Evolutionary conservation across 495 filamentous ascomycete genomes (phyloP), one percentile per base, ranked within the genome.

Genomic region (Annulohypoxylon bovei): DNA sequence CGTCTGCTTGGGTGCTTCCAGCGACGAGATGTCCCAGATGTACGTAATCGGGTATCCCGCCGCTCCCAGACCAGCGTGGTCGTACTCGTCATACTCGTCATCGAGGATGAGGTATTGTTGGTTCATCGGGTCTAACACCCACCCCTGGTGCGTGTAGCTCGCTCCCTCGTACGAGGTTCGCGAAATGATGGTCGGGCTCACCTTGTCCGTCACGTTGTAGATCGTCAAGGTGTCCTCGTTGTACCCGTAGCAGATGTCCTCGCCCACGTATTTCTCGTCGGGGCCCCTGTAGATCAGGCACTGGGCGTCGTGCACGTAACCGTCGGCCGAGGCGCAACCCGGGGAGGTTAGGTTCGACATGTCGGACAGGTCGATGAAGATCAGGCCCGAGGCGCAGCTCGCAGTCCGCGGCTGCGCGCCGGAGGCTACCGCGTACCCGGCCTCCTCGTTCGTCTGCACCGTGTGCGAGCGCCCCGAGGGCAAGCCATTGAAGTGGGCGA

Each of bases 251-350:
- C 88, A 89, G 75, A 89, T 83, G 67, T 89, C 86, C n/a, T 76
- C 77, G 32, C 84, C 85, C 2, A 73, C 50, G 75, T 85, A 89
- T 65, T 80, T 79, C 55, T 75, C 77, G 72, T 86, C 81, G 12
- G 88, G 88, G 4, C 87, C 88, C 27, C 79, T 80, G 80, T 89
- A 90, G 58, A 84, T 73, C 20, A 90, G 71, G 67, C 87, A 89
- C 68, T 89, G 87, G 0, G 87, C 86, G 68, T 88, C 87, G 68
- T 88, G 87, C 22, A 88, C 85, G 69, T 89, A 89, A 63, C 87
- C 87, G 74, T 88, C 87, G 16, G 77, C 72, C 12, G 79, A 74
- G 18, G 81, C 82, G 71, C 87, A 89, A 1, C 87, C 86, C 0
- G 85, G 81, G 1, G 76, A 83, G 0, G 77, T 81, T 18, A 86